Evolutionary conservation across 1,284 basidiomycete species (phyloP), one percentile per base, ranked within the genome.

Genomic region (Ceratobasidium sp.): DNA sequence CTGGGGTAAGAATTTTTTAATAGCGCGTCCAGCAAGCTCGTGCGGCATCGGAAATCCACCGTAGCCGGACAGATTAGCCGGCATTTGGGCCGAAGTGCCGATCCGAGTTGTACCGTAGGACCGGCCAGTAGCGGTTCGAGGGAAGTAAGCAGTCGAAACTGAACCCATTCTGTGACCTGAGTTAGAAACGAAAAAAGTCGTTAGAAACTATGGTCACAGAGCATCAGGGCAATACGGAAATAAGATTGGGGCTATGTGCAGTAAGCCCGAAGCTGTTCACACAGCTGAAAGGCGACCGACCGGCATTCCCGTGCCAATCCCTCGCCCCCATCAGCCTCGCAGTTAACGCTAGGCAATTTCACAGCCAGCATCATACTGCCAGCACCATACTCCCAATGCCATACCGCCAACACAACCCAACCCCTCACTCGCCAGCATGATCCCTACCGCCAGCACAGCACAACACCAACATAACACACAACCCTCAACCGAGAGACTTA

Each of bases 1-100:
- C 72, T 89, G 87, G 23, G 94, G 95, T 77, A 94, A 92, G 67
- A 92, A 82, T 55, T 84, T 86, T 18, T 86, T 82, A 40, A 93
- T 84, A 0, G 91, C 81, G 5, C 83, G 84, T 1, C 86, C 86
- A 2, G 91, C 79, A 26, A 97, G 84, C 73, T 90, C 86, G 80
- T 91, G 86, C 0, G 95, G 95, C 82, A 93, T 95, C 0, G 97
- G 96, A 84, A 98, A 99, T 0, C 96, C 97, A 60, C 97, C 97
- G 81, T 95, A 96, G 4, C 88, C 89, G 10, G 84, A 77, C 40
- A 46, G 75, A 23, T 58, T 44, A n/a, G 75, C 46, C 2, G 75
- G 75, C 12, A 77, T 15, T 20, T 77, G 75, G 20, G 64, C 33
- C n/a, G 26, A 13, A 15, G 63, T 18, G 20, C 23, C 55, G 9